Base-by-base conservation (phyloP, 164 flowering plant species). In the Berberis vulgaris region DNA sequence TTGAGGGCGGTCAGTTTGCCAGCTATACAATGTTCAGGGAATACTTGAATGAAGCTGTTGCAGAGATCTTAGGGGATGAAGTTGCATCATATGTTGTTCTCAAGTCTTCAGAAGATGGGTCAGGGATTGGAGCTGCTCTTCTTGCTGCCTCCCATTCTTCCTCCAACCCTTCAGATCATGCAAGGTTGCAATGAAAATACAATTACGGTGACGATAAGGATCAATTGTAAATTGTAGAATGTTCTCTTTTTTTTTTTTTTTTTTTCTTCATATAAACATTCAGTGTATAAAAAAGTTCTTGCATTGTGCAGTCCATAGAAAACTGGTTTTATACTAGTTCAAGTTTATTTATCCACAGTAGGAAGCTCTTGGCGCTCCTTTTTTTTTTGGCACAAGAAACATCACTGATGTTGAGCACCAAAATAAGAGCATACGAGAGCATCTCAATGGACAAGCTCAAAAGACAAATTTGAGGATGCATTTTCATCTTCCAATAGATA, bases 71-170 rank as follows among this genome's bases (percentile, higher is more conserved):
- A 58, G 98, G 98, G 26, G 91, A 88, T 58, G 94, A 88, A 0
- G 62, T 85, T 39, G 83, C 97, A 6, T 79, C 76, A 41, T 57
- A 84, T 75, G 92, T 93, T 54, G 68, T 82, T 64, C 84, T 93
- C 4, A 81, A 71, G 73, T 84, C 69, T 4, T 79, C 74, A 5
- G 86, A 88, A 73, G 98, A 93, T 71, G 97, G 96, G 2, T 84
- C 98, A 1, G 97, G 97, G 66, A 78, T 80, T 45, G 97, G 98
- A 54, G 96, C 96, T 53, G 96, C 98, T 45, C 84, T 93, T 41
- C 82, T 90, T 50, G 98, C 97, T 41, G 96, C 97, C 10, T 66
- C 91, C 44, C 66, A 83, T 76, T 80, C 95, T 53, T 72, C 83
- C 44, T n/a, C 65, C 39, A 54, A 53, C 70, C 76, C 71, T 39